Evolutionary conservation across 768 basidiomycete genomes (phyloP), one percentile per base, ranked within the genome.

Genomic region (Rhodotorula paludigena): DNA sequence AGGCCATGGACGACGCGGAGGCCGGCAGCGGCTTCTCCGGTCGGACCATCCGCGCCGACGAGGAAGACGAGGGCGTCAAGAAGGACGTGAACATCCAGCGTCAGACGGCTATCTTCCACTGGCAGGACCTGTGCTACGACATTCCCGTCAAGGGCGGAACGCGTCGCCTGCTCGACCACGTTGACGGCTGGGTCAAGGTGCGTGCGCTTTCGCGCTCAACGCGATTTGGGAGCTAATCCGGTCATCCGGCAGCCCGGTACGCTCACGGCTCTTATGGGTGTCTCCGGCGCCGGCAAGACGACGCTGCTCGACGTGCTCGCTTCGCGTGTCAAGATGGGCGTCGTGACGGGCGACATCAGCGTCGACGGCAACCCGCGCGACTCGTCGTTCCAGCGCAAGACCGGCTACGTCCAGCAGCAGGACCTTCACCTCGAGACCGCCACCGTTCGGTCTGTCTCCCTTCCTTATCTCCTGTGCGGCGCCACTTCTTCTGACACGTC

Each of bases 331-430:
- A 80, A 78, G 36, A 80, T 80, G 74, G 81, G 81, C 63, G 80
- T 82, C 41, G 77, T 81, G 62, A 78, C 77, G n/a, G 81, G 81
- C 20, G 78, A 81, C 49, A 79, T 81, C 73, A 75, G 81, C 35
- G 79, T 82, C 57, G 79, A 81, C 60, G 81, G 80, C 11, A 64
- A 73, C 33, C 76, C 76, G 44, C 77, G 79, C 57, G 78, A 78
- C 47, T 67, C 69, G 14, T 79, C 78, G 6, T 81, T 80, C 77
- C 79, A 81, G 73, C 75, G 80, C 44, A 78, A 79, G 53, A 80
- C 79, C 42, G 81, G 80, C 41, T 65, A 62, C 53, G 56, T 56
- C 36, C 66, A 68, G 51, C 77, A 80, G 71, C 64, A 65, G 35
- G 80, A 80, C 74, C 69, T 79, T 11, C 80, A 81, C 69, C 67